A percentile compares a stretch with the other conserved stretches of the same genome.
phyloP scores from a whole-genome alignment of 2,329 filamentous ascomycete species.

The Hirsutella thompsonii region DNA sequence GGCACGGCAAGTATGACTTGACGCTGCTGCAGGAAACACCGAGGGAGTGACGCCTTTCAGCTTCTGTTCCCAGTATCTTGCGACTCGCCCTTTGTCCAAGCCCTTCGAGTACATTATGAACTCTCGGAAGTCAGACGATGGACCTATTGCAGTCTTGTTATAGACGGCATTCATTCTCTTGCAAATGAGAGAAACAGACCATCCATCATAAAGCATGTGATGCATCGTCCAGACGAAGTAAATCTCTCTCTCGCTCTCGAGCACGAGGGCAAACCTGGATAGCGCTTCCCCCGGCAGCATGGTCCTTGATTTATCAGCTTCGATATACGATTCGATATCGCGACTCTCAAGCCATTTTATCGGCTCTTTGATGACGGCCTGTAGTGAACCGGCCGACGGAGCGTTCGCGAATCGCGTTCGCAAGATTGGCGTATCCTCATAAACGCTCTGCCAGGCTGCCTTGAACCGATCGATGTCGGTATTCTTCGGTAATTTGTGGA shows the following conservation, averaged over 20 bases:
- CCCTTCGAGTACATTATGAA: conserved; percentile 3
- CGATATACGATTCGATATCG: not conserved
- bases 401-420: conserved; percentile 1
- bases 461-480: conserved; percentile 12
- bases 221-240: conserved; percentile 11
- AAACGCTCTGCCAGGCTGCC: conserved; percentile 11
- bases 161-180: conserved; percentile 1
- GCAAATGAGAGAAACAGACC: conserved; percentile 4
- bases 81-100: not conserved
- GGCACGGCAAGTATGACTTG: not conserved
- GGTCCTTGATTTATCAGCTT: not conserved
- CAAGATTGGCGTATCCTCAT: not conserved
- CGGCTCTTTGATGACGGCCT: conserved; percentile 1
- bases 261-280: conserved; percentile 1
- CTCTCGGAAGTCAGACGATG: not conserved
- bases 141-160: not conserved
- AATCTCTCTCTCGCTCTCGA: not conserved
- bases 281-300: not conserved
- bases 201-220: conserved; percentile 12
- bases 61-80: not conserved
- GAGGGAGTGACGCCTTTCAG: not conserved
- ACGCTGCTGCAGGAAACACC: not conserved
- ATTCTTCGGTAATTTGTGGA: conserved; percentile 1
- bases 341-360: not conserved
- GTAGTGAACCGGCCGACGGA: conserved; percentile 1